Conservation (phyloP, 192 early-diverging fungal genomes). For the Geranomyces michiganensis region DNA sequence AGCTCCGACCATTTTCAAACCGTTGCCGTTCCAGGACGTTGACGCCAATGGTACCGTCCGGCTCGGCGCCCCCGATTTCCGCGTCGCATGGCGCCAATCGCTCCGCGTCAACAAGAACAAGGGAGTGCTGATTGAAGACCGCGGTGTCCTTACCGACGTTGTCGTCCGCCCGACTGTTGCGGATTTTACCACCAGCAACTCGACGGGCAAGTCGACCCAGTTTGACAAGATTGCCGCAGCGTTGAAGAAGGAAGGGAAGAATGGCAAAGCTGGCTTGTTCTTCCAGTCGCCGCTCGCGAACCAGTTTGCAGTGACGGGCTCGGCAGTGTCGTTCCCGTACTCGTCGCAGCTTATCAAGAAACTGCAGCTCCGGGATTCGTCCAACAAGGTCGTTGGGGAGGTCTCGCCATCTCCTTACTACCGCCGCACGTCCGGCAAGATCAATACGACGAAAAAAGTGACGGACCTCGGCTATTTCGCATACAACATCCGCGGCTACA, state of each 20-base stretch:
- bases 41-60: slow-evolving; percentile 3
- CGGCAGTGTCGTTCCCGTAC: not conserved
- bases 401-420: not conserved
- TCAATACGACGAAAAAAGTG: not conserved
- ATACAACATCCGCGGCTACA: slow-evolving; percentile 21
- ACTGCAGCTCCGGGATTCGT: not conserved
- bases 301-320: not conserved
- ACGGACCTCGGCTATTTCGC: slow-evolving; percentile 16
- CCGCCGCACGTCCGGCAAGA: slow-evolving; percentile 9
- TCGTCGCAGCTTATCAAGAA: slow-evolving; percentile 2
- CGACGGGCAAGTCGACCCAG: slow-evolving; percentile 4
- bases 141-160: slow-evolving; percentile 24
- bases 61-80: not conserved
- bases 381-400: slow-evolving; percentile 13
- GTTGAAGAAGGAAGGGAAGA: slow-evolving; percentile 8
- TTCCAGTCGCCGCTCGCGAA: not conserved
- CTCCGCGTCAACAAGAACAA: slow-evolving; percentile 24
- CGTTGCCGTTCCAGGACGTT: slow-evolving; percentile 8
- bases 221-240: slow-evolving; percentile 27
- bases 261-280: not conserved
- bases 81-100: slow-evolving; percentile 7
- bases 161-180: slow-evolving; percentile 6
- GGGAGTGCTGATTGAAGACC: slow-evolving; percentile 30
- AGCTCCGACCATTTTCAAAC: not conserved
- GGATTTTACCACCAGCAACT: not conserved